Conservation (phyloP, 108 stramenopile species). For the Fragilaria crotonensis region DNA sequence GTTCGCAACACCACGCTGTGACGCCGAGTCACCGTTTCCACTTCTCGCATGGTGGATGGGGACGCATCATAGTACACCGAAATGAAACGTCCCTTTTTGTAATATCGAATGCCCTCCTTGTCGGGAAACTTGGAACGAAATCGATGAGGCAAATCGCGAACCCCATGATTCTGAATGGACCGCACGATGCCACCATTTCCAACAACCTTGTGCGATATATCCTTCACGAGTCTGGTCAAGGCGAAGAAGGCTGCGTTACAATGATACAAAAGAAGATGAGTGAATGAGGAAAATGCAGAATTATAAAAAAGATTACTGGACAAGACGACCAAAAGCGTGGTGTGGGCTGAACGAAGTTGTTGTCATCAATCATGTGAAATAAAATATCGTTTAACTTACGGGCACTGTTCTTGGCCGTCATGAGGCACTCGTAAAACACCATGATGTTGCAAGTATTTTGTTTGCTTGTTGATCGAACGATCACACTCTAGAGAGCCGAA, state of each 20-base stretch:
- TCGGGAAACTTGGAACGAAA: conserved; percentile 80
- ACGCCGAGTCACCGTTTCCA: conserved; percentile 53
- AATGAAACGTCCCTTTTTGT: conserved; percentile 77
- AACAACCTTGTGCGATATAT: conserved; percentile 67
- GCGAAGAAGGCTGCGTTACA: conserved; percentile 39
- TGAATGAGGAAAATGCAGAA: no score
- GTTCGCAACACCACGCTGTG: conserved; percentile 66
- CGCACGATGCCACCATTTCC: conserved; percentile 79
- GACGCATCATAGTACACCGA: conserved; percentile 77
- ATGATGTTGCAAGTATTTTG: no score
- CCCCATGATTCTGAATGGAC: conserved; percentile 78
- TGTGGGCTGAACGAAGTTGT: no score
- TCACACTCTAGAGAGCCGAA: no score
- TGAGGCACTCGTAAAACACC: conserved; percentile 80
- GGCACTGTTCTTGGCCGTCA: conserved; percentile 70
- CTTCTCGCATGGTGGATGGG: conserved; percentile 49
- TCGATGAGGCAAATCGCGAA: conserved; percentile 76
- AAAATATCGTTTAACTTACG: conserved; percentile 40
- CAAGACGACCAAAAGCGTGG: no score
- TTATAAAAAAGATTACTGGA: no score
- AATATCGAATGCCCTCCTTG: conserved; percentile 68
- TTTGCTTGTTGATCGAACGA: no score
- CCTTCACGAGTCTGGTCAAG: conserved; percentile 58
- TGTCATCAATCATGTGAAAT: neutral
- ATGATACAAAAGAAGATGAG: neutral